These are phyloP conservation scores for Bauhinia variegata DNA, from an alignment of 306 rosid species.

Conservation along the genomic window DNA sequence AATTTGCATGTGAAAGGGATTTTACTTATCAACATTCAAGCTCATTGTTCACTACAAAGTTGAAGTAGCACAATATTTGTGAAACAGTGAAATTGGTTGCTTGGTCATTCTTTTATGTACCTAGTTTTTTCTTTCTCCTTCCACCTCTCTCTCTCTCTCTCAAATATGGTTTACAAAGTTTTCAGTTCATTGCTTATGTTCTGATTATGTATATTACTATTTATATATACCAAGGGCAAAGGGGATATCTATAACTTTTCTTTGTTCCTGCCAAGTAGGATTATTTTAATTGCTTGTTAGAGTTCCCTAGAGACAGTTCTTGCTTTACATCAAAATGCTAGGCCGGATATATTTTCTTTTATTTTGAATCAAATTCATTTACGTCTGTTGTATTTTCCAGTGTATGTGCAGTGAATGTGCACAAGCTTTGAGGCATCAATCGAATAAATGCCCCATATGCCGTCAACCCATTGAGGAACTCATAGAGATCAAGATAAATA, in stretches of 20 bases:
- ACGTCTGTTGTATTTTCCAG: slow-evolving; percentile 48
- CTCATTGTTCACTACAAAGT: background rate
- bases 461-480: slow-evolving; percentile 86
- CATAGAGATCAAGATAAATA: slow-evolving; percentile 73
- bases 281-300: slow-evolving; percentile 4
- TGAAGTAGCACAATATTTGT: too few relatives aligned
- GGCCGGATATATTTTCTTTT: slow-evolving; percentile 9
- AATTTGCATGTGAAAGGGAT: slow-evolving; percentile 17
- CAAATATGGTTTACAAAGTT: background rate
- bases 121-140: background rate
- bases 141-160: too few relatives aligned
- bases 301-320: slow-evolving; percentile 26
- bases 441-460: slow-evolving; percentile 90
- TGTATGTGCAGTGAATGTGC: slow-evolving; percentile 94
- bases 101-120: slow-evolving; percentile 7
- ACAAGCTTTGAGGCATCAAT: slow-evolving; percentile 68
- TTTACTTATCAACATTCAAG: slow-evolving; percentile 23
- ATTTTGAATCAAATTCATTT: slow-evolving; percentile 16
- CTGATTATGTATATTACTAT: background rate
- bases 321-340: slow-evolving; percentile 1
- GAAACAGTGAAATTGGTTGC: slow-evolving; percentile 8
- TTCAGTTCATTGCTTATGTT: too few relatives aligned
- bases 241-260: background rate
- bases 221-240: background rate
- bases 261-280: too few relatives aligned